Base-by-base conservation (phyloP, 202 grass and related monocot genomes). In the Setaria italica region DNA sequence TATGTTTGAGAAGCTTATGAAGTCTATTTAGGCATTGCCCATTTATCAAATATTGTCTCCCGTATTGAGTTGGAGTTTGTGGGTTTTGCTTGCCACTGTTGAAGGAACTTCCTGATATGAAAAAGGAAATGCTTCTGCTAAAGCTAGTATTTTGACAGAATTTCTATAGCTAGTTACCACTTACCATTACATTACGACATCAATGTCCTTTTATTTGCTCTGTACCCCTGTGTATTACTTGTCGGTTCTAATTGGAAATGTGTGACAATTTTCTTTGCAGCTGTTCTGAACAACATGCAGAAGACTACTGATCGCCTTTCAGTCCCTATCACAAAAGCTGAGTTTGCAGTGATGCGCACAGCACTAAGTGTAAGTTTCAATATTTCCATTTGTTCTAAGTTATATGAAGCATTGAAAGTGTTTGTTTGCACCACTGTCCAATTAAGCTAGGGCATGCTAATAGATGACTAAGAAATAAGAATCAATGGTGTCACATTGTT, bases 311-410 rank as follows among this genome's bases (percentile, higher is more conserved):
- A 96, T 21, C 91, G 92, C 3, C 73, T 99, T 85, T 89, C 88
- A 56, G 70, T 96, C 19, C 82, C 91, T 76, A 45, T 99, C 88
- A 90, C 92, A 33, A 99, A 90, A 90, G 97, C 91, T 69, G 97
- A 99, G 85, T 99, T 99, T 84, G 10, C 97, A 50, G 97, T 96
- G 62, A 76, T 96, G 62, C 97, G 93, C 63, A 90, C 91, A 77
- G 63, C 94, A 56, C 88, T 95, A 69, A 94, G 91, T 68, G 97
- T 99, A 96, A 99, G 91, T 78, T 90, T 70, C 67, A 71, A 11
- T 81, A 60, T 42, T 85, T 74, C 32, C 39, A 84, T 88, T 77
- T 83, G 45, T 41, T 56, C 2, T 64, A 51, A 76, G 48, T 16
- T 56, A 63, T 81, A 7, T 63, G 35, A 76, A 53, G 62, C 16